Evolutionary conservation across 164 flowering plant species (phyloP), one percentile per base, ranked within the genome.

Genomic region (Warburgia ugandensis): DNA sequence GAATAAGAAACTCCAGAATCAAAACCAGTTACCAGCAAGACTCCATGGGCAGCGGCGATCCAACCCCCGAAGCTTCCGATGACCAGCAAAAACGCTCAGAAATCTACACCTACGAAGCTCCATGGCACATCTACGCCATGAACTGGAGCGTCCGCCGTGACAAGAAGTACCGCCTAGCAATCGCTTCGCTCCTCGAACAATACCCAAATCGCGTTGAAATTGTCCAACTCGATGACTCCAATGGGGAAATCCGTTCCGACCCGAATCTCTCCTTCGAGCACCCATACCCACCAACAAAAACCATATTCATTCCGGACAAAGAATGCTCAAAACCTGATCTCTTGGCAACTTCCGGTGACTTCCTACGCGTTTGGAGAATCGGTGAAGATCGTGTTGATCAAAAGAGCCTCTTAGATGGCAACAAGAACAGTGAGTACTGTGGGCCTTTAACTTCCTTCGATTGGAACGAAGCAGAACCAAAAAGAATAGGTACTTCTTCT

Each of bases 101-200:
- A 70, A 89, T 89, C 71, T 90, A 90, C 86, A 84, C 97, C 0
- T 90, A 86, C 75, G 94, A 90, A 49, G 95, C 97, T 0, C 95
- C 97, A 3, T 90, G 95, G 95, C 95, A 77, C 71, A 80, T 86
- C 77, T 90, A 84, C 82, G 88, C 97, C 71, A 90, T 86, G 95
- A 90, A 90, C 65, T 90, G 97, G 97, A 68, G 78, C 70, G 97
- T 90, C 52, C 94, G 95, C 21, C 75, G 77, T 16, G 95, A 86
- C 77, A 83, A 84, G 66, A 81, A 78, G 70, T 87, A 84, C 74
- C 81, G 96, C 0, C 84, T 91, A 55, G 96, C 96, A 50, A 91
- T 91, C 63, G 77, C 89, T 46, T 72, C 80, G 67, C 77, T 84
- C 54, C 77, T 80, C 45, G 95, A 86, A 53, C 86, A 80, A 60